phyloP scores from a whole-genome alignment of 2,329 filamentous ascomycete genomes.

The Fusarium stilboides region DNA sequence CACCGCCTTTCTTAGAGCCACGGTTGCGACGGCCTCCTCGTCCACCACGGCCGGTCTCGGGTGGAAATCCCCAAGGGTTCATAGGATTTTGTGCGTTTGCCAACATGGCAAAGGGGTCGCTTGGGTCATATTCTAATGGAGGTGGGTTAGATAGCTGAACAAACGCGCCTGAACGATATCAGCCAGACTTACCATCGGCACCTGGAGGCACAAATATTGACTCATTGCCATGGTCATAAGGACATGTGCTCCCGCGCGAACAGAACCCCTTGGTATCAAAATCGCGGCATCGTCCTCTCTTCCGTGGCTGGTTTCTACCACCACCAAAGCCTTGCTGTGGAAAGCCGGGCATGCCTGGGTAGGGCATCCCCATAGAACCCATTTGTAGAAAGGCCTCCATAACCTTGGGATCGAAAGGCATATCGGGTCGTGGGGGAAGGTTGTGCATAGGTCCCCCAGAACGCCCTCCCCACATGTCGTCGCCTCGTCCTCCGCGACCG shows the following conservation, averaged over 20 bases:
- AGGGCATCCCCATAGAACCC: slow-evolving; percentile 68
- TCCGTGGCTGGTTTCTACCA: slow-evolving; percentile 52
- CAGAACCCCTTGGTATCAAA: slow-evolving; percentile 83
- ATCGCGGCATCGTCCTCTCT: slow-evolving; percentile 73
- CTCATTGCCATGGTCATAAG: slow-evolving; percentile 77
- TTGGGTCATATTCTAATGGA: slow-evolving; percentile 54
- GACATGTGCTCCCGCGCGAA: slow-evolving; percentile 75
- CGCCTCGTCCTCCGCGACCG: slow-evolving; percentile 53
- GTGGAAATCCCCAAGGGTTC: slow-evolving; percentile 42
- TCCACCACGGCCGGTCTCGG: slow-evolving; percentile 50
- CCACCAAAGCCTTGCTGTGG: slow-evolving; percentile 49
- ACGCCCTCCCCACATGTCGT: slow-evolving; percentile 44
- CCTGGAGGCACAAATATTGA: slow-evolving; percentile 57
- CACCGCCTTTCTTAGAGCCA: slow-evolving; percentile 52
- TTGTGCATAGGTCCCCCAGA: slow-evolving; percentile 31
- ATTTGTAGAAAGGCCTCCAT: slow-evolving; percentile 74
- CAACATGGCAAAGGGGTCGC: slow-evolving; percentile 49
- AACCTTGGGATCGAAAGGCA: slow-evolving; percentile 71
- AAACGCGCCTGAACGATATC: not conserved
- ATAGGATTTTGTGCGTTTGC: slow-evolving; percentile 31
- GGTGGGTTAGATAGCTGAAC: slow-evolving; percentile 27
- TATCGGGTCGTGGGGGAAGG: slow-evolving; percentile 39
- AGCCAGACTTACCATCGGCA: slow-evolving; percentile 48
- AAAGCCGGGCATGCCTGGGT: slow-evolving; percentile 59
- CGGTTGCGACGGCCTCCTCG: slow-evolving; percentile 57